Base-by-base conservation (phyloP, 108 stramenopile genomes). In the Nitzschia inconspicua region DNA sequence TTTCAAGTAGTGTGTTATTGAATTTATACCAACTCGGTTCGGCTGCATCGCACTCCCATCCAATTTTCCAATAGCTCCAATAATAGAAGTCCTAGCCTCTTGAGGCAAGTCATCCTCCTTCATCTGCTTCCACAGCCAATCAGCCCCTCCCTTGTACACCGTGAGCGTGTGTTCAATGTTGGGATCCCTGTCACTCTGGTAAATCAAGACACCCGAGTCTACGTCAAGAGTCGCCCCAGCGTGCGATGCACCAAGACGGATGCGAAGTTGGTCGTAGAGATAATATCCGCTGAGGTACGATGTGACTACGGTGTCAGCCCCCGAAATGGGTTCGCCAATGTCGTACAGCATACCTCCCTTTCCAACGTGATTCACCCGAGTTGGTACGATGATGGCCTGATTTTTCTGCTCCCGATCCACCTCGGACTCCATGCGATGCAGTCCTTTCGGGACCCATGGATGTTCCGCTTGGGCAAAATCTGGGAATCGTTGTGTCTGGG, bases 171-270 rank as follows among this genome's bases (percentile, higher is more conserved):
- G 30, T 7, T 59, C 68, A n/a, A 82, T 73, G 35, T 73, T 75
- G 1, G 89, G 85, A 65, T 84, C 85, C 18, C 82, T 60, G 30
- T 94, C 93, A 18, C 82, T 87, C 26, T 84, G 69, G 54, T 90
- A 78, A 23, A 70, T 60, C 25, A 84, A 75, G 8, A 82, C 30
- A 16, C 91, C 91, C 50, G 81, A 65, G 32, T 71, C 78, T 8
- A 76, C 46, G 47, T 77, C 72, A 52, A 96, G 79, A 18, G 65
- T 40, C 14, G 86, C 83, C 73, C 78, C 83, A 18, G 88, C 94
- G 3, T 91, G 88, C 47, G 89, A 86, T 1, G 95, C 96, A n/a
- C 96, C 96, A 30, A 82, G 79, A 42, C 86, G 70, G 0, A 90
- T 88, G 2, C 90, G 72, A 20, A 97, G 83, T 52, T 80, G 66